Conservation (phyloP, 208 protist genomes). For the Acanthamoeba healyi region DNA sequence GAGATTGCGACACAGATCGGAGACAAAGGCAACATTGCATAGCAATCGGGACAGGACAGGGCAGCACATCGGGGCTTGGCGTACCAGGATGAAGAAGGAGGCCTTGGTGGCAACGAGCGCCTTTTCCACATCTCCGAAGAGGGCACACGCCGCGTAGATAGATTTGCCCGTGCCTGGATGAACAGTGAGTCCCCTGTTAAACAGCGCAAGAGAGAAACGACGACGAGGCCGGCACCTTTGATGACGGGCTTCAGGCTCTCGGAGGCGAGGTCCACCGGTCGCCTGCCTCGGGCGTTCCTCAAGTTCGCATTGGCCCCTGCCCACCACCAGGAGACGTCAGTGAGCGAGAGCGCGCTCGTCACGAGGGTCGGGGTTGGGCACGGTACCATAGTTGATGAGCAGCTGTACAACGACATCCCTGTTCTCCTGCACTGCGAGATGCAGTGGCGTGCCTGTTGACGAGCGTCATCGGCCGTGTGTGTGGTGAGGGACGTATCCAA, state of each 20-base stretch:
- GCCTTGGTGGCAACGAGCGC: conserved; percentile 17
- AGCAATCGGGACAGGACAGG: too few species aligned
- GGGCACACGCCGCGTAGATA: background rate
- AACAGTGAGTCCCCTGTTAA: background rate
- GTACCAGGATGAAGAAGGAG: conserved; percentile 13
- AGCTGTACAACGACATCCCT: background rate
- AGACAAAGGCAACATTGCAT: background rate
- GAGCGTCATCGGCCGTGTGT: too few species aligned
- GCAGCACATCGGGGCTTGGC: too few species aligned
- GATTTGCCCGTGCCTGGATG: background rate
- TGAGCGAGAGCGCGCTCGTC: too few species aligned
- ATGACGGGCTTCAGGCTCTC: conserved; percentile 16
- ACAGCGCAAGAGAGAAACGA: background rate
- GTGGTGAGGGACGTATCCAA: too few species aligned
- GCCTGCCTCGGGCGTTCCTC: background rate
- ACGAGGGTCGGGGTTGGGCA: too few species aligned
- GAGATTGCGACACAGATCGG: too few species aligned
- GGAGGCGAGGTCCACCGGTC: background rate
- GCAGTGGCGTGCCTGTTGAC: conserved; percentile 1
- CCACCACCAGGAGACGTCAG: too few species aligned
- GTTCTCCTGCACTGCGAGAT: conserved; percentile 8
- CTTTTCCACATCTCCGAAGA: conserved; percentile 9
- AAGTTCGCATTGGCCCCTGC: background rate
- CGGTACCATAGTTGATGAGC: conserved; percentile 5
- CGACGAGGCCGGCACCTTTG: background rate